Base-by-base conservation (phyloP, 2,329 filamentous ascomycete species). In the Spiromastix sp. region DNA sequence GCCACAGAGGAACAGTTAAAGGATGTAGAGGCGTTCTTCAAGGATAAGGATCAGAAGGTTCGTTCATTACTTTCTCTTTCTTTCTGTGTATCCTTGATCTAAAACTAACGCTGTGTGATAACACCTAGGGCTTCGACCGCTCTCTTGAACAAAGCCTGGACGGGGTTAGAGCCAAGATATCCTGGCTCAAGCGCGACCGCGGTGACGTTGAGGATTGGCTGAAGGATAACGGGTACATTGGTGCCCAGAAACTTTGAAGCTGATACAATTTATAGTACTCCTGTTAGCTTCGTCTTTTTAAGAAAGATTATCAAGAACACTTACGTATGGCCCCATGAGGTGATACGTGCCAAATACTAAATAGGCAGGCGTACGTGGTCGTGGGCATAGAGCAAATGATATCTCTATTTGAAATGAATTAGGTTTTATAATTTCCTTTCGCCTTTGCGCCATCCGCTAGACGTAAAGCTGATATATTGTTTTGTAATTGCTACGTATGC, bases 111-210 rank as follows among this genome's bases (percentile, higher is more conserved):
- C n/a, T n/a, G n/a, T n/a, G n/a, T n/a, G 22, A 13, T 29, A 38
- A 19, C 19, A 16, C 26, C 28, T 42, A 70, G 60, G 74, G 85
- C 28, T 96, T 85, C 52, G 85, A 93, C 53, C 79, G 87, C 56
- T 79, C 83, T 32, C 67, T 96, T 39, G 85, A 85, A n/a, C 89
- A 96, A 68, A 89, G 81, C 57, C 71, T 81, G 47, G 89, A 96
- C 57, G 71, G 79, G 3, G 81, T 95, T 50, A 74, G 75, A 42
- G 86, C 86, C 37, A 96, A 94, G 74, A 71, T 80, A 48, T 73
- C 77, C 40, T 93, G 85, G 85, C 56, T 93, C 37, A 64, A 76
- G 57, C 74, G 85, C 39, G 87, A 94, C 59, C 68, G 71, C 28
- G 70, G 74, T 18, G 85, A 93, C 59, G 82, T 94, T n/a, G 70